Conservation (phyloP, 768 basidiomycete genomes). For the Serendipita sp. region DNA sequence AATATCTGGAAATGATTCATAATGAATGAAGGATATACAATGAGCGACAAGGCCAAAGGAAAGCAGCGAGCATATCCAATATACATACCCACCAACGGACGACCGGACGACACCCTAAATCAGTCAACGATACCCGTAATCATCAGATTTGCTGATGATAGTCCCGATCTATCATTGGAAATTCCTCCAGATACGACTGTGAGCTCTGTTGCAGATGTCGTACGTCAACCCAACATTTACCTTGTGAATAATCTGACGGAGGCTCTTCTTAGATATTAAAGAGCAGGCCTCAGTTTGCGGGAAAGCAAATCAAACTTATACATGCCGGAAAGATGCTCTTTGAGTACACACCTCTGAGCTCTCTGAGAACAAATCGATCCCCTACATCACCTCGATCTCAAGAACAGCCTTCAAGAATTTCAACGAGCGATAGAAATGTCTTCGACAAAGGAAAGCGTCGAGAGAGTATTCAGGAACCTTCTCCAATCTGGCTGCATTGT, state of each 20-base stretch:
- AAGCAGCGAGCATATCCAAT: slow-evolving; percentile 6
- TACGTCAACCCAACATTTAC: neutral
- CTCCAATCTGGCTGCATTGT: neutral
- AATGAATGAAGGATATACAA: neutral
- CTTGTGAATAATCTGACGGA: neutral
- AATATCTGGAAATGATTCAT: neutral
- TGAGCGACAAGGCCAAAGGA: neutral
- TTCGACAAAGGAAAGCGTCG: neutral
- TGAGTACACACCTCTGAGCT: neutral
- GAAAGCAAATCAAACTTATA: neutral
- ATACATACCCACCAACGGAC: neutral
- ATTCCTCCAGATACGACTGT: neutral
- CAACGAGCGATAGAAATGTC: neutral
- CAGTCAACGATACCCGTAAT: neutral
- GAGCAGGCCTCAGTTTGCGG: neutral
- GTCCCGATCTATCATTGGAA: neutral
- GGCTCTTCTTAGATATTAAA: neutral
- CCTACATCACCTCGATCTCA: neutral
- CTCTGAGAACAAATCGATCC: neutral
- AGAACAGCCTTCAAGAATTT: neutral
- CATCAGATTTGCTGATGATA: neutral
- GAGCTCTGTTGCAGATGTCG: neutral
- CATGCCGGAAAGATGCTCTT: neutral
- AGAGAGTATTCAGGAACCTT: neutral
- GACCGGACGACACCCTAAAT: neutral